phyloP scores from a whole-genome alignment of 805 yeast species.

The Schizosaccharomyces osmophilus region DNA sequence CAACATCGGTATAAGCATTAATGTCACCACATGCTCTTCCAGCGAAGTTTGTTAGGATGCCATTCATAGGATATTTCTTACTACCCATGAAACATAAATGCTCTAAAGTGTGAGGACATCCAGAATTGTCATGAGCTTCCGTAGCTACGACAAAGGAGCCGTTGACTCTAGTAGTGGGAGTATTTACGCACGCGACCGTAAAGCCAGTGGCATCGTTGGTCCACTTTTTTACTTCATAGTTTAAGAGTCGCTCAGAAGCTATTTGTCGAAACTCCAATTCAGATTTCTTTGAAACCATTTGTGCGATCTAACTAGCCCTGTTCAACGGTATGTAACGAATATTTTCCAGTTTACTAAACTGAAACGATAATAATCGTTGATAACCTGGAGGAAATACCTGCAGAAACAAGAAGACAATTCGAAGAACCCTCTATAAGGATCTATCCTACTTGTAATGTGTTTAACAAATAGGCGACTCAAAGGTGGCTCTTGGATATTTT shows the following conservation, averaged over 20 bases:
- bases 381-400: too few species aligned
- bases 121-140: constrained; percentile 65
- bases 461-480: too few species aligned
- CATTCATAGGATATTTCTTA: constrained; percentile 68
- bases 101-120: constrained; percentile 87
- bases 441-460: too few species aligned
- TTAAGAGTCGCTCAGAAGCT: background rate
- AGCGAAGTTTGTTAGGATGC: constrained; percentile 67
- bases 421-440: too few species aligned
- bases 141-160: constrained; percentile 95
- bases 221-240: background rate
- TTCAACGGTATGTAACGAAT: too few species aligned
- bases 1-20: constrained; percentile 93
- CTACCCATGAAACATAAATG: constrained; percentile 92
- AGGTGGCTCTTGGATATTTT: too few species aligned
- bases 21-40: constrained; percentile 64
- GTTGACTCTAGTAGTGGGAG: constrained; percentile 18
- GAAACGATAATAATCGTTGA: too few species aligned
- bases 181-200: background rate
- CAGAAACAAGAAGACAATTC: too few species aligned
- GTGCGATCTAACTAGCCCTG: too few species aligned
- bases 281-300: background rate
- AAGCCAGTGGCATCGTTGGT: background rate
- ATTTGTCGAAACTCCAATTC: background rate
- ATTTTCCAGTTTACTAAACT: too few species aligned